phyloP scores from a whole-genome alignment of 176 grass and related monocot species.

The Dendrocalamus sinicus region DNA sequence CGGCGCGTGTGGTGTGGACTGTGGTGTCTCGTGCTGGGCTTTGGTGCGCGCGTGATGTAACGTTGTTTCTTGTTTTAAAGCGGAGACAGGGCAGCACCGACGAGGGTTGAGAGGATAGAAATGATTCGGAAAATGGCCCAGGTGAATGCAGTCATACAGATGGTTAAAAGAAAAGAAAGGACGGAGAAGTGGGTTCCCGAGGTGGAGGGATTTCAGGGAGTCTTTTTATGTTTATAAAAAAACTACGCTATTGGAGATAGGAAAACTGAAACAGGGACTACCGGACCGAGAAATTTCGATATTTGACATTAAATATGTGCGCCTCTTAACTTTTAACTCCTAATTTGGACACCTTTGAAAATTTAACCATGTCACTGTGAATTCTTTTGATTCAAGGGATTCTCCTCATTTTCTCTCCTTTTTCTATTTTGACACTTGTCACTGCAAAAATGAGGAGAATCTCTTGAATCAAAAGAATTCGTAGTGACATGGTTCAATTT shows the following conservation, averaged over 20 bases:
- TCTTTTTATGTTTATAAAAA: background rate
- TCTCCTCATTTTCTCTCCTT: no score
- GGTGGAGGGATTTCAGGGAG: background rate
- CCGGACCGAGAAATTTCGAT: no score
- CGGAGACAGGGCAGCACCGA: conserved; percentile 4
- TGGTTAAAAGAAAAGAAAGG: background rate
- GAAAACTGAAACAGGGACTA: background rate
- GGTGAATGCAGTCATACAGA: background rate
- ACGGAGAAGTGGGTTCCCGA: background rate
- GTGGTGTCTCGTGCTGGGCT: conserved; percentile 20
- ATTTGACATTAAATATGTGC: no score
- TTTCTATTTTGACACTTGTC: no score
- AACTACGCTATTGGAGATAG: background rate
- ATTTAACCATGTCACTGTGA: no score
- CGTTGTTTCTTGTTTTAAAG: conserved; percentile 45
- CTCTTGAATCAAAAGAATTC: no score
- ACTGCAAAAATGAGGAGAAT: no score
- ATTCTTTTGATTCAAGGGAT: no score
- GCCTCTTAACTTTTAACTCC: no score
- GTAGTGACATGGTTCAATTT: no score
- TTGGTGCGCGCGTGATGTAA: conserved; percentile 47
- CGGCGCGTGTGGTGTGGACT: conserved; percentile 13
- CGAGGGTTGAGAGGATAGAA: background rate
- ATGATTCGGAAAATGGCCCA: background rate
- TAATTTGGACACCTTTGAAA: no score